Percentiles rank a stretch among this genome's conserved stretches.
phyloP scores from a whole-genome alignment of 1,139 yeast species.

The Zygoascus sp. region DNA sequence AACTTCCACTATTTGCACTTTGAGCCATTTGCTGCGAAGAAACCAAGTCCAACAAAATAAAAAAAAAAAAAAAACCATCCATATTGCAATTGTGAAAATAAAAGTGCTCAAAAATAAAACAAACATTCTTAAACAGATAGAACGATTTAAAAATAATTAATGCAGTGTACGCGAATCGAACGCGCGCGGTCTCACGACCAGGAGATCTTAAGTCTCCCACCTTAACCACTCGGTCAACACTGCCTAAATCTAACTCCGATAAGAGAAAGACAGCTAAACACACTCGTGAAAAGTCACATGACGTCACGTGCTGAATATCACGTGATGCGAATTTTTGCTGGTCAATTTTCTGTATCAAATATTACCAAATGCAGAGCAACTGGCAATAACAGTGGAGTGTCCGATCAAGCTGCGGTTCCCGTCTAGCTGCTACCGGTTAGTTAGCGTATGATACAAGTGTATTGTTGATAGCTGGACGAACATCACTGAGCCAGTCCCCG shows the following conservation, averaged over 20 bases:
- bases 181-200: constrained; percentile 16
- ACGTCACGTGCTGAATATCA: background rate
- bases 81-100: background rate
- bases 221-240: constrained; percentile 15
- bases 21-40: no score
- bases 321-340: no score
- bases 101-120: background rate
- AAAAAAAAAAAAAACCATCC: background rate
- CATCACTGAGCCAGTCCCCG: no score
- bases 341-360: no score
- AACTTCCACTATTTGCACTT: no score
- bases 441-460: no score
- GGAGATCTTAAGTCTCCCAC: constrained; percentile 15
- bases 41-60: background rate
- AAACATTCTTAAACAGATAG: background rate
- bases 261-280: background rate
- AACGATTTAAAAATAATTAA: constrained; percentile 2
- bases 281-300: background rate
- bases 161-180: constrained; percentile 15
- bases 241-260: constrained; percentile 7
- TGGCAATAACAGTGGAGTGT: no score
- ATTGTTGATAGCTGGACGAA: no score
- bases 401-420: no score
- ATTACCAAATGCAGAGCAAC: no score
- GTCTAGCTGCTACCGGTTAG: no score